Conservation (phyloP, 2,329 filamentous ascomycete species). For the Alternaria hordeiaustralica region DNA sequence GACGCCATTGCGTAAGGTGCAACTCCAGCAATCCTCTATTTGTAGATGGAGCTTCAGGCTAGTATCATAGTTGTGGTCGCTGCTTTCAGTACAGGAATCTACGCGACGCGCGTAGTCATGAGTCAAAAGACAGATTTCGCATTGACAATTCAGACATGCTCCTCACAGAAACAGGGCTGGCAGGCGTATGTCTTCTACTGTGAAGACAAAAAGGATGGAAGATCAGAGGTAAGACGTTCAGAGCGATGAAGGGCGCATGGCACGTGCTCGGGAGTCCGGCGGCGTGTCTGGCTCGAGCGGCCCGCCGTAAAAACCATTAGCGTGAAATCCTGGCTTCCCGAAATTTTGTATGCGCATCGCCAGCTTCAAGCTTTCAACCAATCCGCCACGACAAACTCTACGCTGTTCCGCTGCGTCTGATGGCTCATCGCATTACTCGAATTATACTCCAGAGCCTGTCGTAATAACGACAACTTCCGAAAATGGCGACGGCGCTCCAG, state of each 20-base stretch:
- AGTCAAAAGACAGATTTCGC: background rate
- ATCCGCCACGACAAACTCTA: slow-evolving; percentile 26
- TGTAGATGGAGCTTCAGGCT: background rate
- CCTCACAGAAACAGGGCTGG: background rate
- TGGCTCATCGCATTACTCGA: slow-evolving; percentile 24
- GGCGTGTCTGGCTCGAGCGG: slow-evolving; percentile 6
- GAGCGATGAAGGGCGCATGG: slow-evolving; percentile 12
- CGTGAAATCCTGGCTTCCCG: slow-evolving; percentile 30
- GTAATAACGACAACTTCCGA: background rate
- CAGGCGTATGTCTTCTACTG: background rate
- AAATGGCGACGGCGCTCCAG: slow-evolving; percentile 82
- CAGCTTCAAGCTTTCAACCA: slow-evolving; percentile 1
- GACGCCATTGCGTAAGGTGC: slow-evolving; percentile 26
- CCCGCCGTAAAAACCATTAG: slow-evolving; percentile 20
- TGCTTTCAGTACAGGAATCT: background rate
- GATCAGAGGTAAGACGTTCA: background rate
- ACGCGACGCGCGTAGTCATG: background rate
- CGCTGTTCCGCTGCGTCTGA: slow-evolving; percentile 28
- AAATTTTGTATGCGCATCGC: slow-evolving; percentile 25
- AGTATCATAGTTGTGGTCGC: background rate
- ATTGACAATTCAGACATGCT: background rate
- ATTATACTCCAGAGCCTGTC: background rate
- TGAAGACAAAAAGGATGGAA: background rate
- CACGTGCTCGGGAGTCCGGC: slow-evolving; percentile 18
- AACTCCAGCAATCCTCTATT: background rate